A percentile compares a stretch with the other conserved stretches of the same genome.
phyloP scores from a whole-genome alignment of 1,284 basidiomycete species.

The Grifola frondosa region DNA sequence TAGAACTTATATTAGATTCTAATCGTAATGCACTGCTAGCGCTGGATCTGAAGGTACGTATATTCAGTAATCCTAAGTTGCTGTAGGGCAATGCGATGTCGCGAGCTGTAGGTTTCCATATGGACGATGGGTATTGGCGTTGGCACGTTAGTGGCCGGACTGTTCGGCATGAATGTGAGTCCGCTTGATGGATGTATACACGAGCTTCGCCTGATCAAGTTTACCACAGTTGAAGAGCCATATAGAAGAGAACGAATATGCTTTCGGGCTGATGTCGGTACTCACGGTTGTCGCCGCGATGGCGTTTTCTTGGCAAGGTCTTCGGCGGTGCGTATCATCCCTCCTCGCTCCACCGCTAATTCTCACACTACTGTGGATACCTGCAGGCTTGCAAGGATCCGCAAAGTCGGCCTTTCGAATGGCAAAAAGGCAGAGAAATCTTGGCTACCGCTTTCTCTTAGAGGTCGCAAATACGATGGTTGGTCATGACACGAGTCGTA shows the following conservation, averaged over 20 bases:
- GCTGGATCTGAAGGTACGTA: slow-evolving; percentile 79
- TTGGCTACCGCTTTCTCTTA: slow-evolving; percentile 23
- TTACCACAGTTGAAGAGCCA: slow-evolving; percentile 61
- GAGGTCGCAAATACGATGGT: slow-evolving; percentile 17
- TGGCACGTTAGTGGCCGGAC: slow-evolving; percentile 89
- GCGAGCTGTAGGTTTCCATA: slow-evolving; percentile 72
- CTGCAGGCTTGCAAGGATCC: slow-evolving; percentile 44
- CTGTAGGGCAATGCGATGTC: background rate
- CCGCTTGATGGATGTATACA: slow-evolving; percentile 1
- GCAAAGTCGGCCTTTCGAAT: slow-evolving; percentile 33
- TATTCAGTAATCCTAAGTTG: slow-evolving; percentile 1
- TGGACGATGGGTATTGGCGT: slow-evolving; percentile 89
- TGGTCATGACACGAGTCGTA: slow-evolving; percentile 16
- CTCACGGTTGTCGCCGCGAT: slow-evolving; percentile 52
- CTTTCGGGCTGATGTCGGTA: slow-evolving; percentile 64
- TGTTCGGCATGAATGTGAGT: slow-evolving; percentile 96
- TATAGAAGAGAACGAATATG: slow-evolving; percentile 66
- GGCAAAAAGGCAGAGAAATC: slow-evolving; percentile 16
- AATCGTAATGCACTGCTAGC: slow-evolving; percentile 93
- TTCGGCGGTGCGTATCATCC: slow-evolving; percentile 50
- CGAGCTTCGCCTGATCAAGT: slow-evolving; percentile 2
- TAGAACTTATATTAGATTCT: slow-evolving; percentile 94
- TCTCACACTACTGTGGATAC: slow-evolving; percentile 2
- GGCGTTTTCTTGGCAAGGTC: slow-evolving; percentile 57
- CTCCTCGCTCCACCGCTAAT: slow-evolving; percentile 1